These are phyloP conservation scores for Cryphonectria naterciae DNA, from an alignment of 2,329 filamentous ascomycete species.

Conservation along the genomic window DNA sequence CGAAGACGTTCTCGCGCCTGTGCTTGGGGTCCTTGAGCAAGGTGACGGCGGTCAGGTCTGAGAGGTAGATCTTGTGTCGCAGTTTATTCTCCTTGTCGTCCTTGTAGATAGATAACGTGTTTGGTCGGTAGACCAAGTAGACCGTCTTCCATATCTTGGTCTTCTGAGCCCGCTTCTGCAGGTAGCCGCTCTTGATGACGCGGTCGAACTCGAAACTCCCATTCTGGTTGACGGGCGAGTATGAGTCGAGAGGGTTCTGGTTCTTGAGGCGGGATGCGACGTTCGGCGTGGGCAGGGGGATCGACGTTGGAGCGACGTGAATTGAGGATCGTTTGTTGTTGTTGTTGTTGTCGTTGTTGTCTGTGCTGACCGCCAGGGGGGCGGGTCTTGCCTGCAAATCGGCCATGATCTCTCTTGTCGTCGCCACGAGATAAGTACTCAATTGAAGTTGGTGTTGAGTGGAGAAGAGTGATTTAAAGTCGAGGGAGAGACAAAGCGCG, in stretches of 20 bases:
- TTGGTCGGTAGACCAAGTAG: conserved; percentile 87
- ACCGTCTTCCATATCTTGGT: conserved; percentile 95
- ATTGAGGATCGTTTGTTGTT: conserved; percentile 22
- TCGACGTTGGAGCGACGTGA: conserved; percentile 32
- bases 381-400: conserved; percentile 34
- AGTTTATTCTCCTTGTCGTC: conserved; percentile 88
- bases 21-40: conserved; percentile 88
- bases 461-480: not conserved
- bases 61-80: conserved; percentile 83
- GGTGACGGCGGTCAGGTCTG: conserved; percentile 89
- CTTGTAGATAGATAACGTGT: conserved; percentile 90
- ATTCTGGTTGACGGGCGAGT: conserved; percentile 90
- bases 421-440: not conserved
- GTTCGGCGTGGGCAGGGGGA: conserved; percentile 35
- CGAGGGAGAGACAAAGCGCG: not conserved
- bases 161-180: conserved; percentile 88
- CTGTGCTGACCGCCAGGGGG: conserved; percentile 30
- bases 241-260: conserved; percentile 63
- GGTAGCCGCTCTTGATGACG: conserved; percentile 85
- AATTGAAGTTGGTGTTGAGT: not conserved
- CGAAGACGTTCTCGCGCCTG: conserved; percentile 85
- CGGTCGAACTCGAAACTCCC: conserved; percentile 96
- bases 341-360: conserved; percentile 15
- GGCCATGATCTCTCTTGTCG: conserved; percentile 30
- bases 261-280: conserved; percentile 39